These are phyloP conservation scores for Pittosporum tobira DNA, from an alignment of 129 eudicot species.

Conservation along the genomic window DNA sequence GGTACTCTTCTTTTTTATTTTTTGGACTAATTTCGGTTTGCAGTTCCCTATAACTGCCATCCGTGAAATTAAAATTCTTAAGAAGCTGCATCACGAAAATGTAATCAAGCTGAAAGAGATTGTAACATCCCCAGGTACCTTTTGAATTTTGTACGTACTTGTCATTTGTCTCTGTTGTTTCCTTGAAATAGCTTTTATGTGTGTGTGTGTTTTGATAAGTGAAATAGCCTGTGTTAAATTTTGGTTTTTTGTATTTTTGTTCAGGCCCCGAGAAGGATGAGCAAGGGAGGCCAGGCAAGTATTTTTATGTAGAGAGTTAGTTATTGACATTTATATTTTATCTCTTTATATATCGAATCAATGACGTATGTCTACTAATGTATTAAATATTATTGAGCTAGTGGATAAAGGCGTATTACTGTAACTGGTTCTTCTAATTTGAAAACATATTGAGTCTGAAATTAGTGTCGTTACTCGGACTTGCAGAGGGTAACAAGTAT, in stretches of 20 bases:
- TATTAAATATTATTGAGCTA: not conserved
- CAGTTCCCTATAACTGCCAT: constrained; percentile 65
- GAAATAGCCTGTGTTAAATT: not conserved
- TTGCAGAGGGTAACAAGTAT: constrained; percentile 19
- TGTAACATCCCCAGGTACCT: constrained; percentile 56
- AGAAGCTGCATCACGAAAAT: constrained; percentile 65
- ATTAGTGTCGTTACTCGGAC: not conserved
- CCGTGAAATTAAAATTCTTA: constrained; percentile 61
- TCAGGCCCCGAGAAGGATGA: constrained; percentile 54
- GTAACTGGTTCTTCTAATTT: not conserved
- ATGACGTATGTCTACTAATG: not conserved
- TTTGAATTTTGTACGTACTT: not conserved
- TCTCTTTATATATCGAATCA: not conserved
- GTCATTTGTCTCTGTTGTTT: not conserved
- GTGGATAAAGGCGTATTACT: not conserved
- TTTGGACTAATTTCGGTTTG: not conserved
- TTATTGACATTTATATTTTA: not conserved
- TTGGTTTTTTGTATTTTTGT: not conserved
- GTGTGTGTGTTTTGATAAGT: not conserved
- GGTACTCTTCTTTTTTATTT: not conserved
- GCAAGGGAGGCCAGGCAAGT: constrained; percentile 44
- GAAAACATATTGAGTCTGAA: not conserved
- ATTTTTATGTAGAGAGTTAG: not conserved
- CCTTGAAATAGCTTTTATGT: not conserved
- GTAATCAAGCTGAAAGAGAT: constrained; percentile 55